Conservation (phyloP, 345 rosid species). For the Eucalyptus guilfoylei region DNA sequence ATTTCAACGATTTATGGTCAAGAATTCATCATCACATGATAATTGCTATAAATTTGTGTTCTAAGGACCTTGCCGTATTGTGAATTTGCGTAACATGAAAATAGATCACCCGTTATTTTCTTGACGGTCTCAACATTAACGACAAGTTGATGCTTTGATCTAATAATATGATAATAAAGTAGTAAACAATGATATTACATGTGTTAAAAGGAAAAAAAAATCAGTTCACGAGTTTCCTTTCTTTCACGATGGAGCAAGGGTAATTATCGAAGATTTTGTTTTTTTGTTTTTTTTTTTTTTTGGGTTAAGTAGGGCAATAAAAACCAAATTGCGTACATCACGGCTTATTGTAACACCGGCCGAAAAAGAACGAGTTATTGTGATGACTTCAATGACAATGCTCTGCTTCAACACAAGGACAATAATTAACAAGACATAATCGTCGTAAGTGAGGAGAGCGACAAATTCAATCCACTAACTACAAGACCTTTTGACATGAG, state of each 20-base stretch:
- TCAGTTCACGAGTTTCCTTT: not conserved
- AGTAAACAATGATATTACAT: not conserved
- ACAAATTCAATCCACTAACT: not conserved
- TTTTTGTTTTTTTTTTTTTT: rapidly evolving
- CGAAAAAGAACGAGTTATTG: not conserved
- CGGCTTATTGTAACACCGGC: not conserved
- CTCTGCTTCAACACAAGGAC: not conserved
- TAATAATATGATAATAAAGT: not conserved
- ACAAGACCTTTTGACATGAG: not conserved
- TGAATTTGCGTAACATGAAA: not conserved
- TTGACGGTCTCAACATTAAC: not conserved
- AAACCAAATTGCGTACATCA: not conserved
- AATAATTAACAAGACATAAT: not conserved
- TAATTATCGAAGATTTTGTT: not conserved
- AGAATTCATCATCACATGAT: not conserved
- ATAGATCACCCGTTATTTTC: too few species aligned
- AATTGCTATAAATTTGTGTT: not conserved
- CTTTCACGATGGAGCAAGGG: not conserved
- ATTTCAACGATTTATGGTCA: too few species aligned
- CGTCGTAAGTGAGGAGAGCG: not conserved
- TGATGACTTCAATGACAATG: not conserved
- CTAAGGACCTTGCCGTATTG: not conserved
- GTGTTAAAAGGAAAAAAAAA: not conserved
- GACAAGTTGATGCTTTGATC: not conserved
- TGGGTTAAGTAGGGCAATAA: not conserved